phyloP scores from a whole-genome alignment of 2,329 filamentous ascomycete genomes.

The Aspergillus intermedius region DNA sequence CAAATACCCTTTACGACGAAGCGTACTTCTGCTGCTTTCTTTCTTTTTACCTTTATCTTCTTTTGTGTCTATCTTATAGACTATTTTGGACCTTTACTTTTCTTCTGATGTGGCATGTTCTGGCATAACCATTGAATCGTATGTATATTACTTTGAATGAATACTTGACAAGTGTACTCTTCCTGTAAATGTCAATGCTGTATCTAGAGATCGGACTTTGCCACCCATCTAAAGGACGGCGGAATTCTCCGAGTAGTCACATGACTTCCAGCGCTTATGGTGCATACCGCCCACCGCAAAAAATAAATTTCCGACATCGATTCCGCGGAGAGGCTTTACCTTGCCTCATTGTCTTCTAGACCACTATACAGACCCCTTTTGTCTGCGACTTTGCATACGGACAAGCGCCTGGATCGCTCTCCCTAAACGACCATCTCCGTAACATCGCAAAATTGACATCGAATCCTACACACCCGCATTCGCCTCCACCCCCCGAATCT shows the following conservation, averaged over 20 bases:
- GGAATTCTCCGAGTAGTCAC: slow-evolving; percentile 10
- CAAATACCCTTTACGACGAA: slow-evolving; percentile 22
- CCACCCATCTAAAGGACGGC: background rate
- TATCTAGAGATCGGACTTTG: background rate
- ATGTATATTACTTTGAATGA: slow-evolving; percentile 1
- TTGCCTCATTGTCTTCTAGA: too few relatives aligned
- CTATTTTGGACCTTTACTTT: background rate
- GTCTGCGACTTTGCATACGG: background rate
- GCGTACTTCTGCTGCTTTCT: slow-evolving; percentile 14
- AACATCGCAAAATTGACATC: background rate
- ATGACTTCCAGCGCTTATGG: slow-evolving; percentile 15
- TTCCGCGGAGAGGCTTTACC: too few relatives aligned
- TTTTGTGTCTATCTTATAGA: slow-evolving; percentile 3
- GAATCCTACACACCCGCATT: background rate
- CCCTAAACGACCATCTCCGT: background rate
- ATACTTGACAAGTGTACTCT: background rate
- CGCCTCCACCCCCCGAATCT: background rate
- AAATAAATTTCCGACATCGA: slow-evolving; percentile 27
- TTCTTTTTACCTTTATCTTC: slow-evolving; percentile 9
- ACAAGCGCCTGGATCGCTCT: background rate
- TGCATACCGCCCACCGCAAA: slow-evolving; percentile 13
- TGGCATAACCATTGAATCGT: slow-evolving; percentile 1
- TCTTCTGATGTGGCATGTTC: slow-evolving; percentile 3
- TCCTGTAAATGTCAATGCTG: background rate
- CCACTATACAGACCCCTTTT: too few relatives aligned